Base-by-base conservation (phyloP, 768 basidiomycete species). In the Suillus fuscotomentosus region DNA sequence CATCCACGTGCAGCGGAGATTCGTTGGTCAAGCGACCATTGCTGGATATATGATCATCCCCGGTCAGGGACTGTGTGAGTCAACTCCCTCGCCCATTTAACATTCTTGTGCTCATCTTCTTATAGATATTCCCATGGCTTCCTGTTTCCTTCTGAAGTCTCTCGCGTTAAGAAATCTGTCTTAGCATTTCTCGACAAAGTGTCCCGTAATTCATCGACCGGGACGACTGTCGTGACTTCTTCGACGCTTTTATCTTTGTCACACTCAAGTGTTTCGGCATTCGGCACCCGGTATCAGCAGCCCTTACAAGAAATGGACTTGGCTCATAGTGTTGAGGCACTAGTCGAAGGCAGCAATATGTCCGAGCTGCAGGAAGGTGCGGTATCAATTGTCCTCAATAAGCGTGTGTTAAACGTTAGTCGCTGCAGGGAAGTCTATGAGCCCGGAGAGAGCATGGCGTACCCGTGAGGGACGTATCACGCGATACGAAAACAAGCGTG, bases 31-130 rank as follows among this genome's bases (percentile, higher is more conserved):
- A 89, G 91, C 69, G 96, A 99, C 72, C 86, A 90, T 34, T 99
- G 97, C 77, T 97, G 94, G 93, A 94, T 99, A 68, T 98, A 99
- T 76, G 96, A 99, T 73, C 97, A 98, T 77, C 97, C 97, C 2
- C 89, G 94, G 57, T 88, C 92, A 17, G 91, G 92, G 56, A 97
- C 96, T 22, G 95, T 97, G 88, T 95, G 81, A 72, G 92, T 31
- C 60, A 36, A 54, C 42, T 41, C 42, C 62, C 47, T 34, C 22
- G 36, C 43, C 22, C 42, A 27, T 65, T 41, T 39, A 43, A 27
- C 27, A 56, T 68, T 55, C 62, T 61, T 50, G 7, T 62, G 56
- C 59, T 65, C 24, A 67, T 31, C 20, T 61, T 63, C 11, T 8
- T n/a, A 13, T 70, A 94, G 93, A 13, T 97, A 98, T 73, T 88